Conservation (phyloP, 106 monocot species). For the Gastrodia elata region DNA sequence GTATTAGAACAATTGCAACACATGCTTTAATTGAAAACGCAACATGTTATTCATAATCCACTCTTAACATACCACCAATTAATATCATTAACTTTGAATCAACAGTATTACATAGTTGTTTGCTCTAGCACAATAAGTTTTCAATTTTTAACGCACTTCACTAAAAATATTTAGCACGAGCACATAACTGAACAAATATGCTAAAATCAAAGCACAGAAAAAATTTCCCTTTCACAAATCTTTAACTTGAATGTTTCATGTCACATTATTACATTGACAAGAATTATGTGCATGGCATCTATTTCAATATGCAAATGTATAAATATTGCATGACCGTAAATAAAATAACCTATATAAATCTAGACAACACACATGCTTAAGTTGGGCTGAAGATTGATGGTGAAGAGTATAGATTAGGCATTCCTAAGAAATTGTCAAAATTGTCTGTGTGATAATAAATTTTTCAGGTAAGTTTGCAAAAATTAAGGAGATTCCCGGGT, state of each 20-base stretch:
- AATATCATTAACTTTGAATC: too few relatives aligned
- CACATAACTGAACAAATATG: not conserved
- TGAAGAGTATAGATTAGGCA: not conserved
- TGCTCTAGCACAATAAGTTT: not conserved
- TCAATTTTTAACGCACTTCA: not conserved
- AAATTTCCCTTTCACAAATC: not conserved
- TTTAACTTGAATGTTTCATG: too few relatives aligned
- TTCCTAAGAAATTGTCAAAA: not conserved
- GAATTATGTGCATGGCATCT: not conserved
- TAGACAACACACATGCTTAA: not conserved
- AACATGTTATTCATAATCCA: too few relatives aligned
- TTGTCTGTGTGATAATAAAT: not conserved
- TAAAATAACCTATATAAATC: not conserved
- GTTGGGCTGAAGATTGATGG: not conserved
- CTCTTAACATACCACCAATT: too few relatives aligned
- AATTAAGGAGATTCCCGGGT: not conserved
- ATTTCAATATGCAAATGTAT: not conserved
- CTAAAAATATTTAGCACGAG: not conserved
- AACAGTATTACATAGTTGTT: not conserved
- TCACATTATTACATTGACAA: not conserved
- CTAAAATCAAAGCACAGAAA: not conserved
- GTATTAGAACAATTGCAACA: too few relatives aligned
- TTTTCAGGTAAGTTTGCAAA: not conserved
- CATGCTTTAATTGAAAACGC: too few relatives aligned
- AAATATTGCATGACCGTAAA: not conserved